Evolutionary conservation across 164 flowering plant genomes (phyloP).

Genomic region (grape (Vitis vinifera)): ASM3070453v1 NC_081818.1:8075501-8076000

Average conservation of each 20-base stretch:
- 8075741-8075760: slow-evolving; percentile 8
- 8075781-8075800: background rate
- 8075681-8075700: background rate
- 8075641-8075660: slow-evolving; percentile 11
- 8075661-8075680: background rate
- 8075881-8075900: too few relatives aligned
- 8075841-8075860: too few relatives aligned
- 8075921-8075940: too few relatives aligned
- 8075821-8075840: too few relatives aligned
- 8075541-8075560: slow-evolving; percentile 6
- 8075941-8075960: too few relatives aligned
- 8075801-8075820: too few relatives aligned
- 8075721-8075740: slow-evolving; percentile 23
- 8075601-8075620: slow-evolving; percentile 17
- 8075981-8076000: too few relatives aligned
- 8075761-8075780: background rate
- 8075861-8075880: too few relatives aligned
- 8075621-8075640: slow-evolving; percentile 17
- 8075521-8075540: slow-evolving; percentile 15
- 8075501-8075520: slow-evolving; percentile 17
- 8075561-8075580: slow-evolving; percentile 3
- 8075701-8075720: slow-evolving; percentile 16
- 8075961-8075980: too few relatives aligned
- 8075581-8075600: background rate
- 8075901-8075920: too few relatives aligned